Conservation (phyloP, 2,329 filamentous ascomycete species). For the Lasiodiplodia hormozganensis region DNA sequence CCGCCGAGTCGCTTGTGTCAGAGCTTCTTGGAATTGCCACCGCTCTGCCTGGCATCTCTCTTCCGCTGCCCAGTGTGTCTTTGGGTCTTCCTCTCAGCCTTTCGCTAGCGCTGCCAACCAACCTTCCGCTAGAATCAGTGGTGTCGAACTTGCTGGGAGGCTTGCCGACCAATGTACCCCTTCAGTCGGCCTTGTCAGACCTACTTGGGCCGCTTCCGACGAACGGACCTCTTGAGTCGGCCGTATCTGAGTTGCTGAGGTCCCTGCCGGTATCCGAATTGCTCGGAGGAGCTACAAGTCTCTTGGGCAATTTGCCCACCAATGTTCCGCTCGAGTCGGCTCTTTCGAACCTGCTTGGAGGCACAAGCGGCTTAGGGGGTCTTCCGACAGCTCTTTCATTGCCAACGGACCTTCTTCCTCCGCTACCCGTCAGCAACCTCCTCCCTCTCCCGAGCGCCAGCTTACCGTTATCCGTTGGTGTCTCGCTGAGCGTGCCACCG, state of each 20-base stretch:
- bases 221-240: not conserved
- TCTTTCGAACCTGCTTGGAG: not conserved
- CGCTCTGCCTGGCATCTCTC: not conserved
- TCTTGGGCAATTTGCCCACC: not conserved
- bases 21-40: not conserved
- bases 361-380: not conserved
- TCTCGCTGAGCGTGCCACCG: not conserved
- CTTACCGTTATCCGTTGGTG: not conserved
- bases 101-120: not conserved
- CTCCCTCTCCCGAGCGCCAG: not conserved
- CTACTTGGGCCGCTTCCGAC: not conserved
- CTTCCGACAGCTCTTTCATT: not conserved
- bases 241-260: not conserved
- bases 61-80: not conserved
- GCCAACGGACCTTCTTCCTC: not conserved
- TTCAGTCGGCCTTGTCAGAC: not conserved
- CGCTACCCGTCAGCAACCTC: not conserved
- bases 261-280: no score
- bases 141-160: not conserved
- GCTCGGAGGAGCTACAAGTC: not conserved
- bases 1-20: not conserved
- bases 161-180: not conserved
- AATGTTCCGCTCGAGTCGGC: not conserved
- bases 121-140: not conserved
- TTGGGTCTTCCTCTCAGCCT: not conserved